Evolutionary conservation across 345 rosid genomes (phyloP).

Genomic region (Gossypium bickii): DNA sequence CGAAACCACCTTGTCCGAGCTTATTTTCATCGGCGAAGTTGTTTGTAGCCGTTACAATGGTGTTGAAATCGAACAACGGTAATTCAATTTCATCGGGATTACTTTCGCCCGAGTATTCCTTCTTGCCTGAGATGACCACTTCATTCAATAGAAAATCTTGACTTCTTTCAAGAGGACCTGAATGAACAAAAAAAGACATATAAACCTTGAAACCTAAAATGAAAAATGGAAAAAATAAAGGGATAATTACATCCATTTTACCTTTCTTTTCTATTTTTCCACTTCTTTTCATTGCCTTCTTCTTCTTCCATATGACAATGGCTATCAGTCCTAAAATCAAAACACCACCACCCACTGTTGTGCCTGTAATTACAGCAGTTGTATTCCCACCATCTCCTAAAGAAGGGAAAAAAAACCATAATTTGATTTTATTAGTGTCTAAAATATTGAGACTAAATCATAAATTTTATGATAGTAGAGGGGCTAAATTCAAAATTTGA

Average conservation of each 20-base stretch:
- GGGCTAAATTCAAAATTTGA: too few species aligned
- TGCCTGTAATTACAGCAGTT: slow-evolving; percentile 35
- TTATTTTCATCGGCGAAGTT: slow-evolving; percentile 45
- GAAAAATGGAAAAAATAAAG: background rate
- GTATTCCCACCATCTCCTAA: slow-evolving; percentile 38
- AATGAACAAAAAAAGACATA: background rate
- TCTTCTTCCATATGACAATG: slow-evolving; percentile 46
- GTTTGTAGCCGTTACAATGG: slow-evolving; percentile 40
- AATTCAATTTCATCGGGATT: slow-evolving; percentile 46
- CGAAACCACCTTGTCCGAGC: slow-evolving; percentile 76
- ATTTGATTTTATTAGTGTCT: too few species aligned
- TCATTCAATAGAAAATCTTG: slow-evolving; percentile 58
- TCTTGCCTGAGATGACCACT: slow-evolving; percentile 55
- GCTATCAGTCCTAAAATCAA: slow-evolving; percentile 35
- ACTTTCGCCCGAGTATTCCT: slow-evolving; percentile 39
- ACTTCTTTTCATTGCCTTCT: slow-evolving; percentile 29
- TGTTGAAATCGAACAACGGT: slow-evolving; percentile 46
- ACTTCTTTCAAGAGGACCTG: slow-evolving; percentile 55
- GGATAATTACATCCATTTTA: slow-evolving; percentile 15
- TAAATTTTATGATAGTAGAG: too few species aligned
- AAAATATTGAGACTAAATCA: too few species aligned
- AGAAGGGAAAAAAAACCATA: background rate
- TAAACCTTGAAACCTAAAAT: background rate
- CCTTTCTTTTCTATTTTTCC: slow-evolving; percentile 30
- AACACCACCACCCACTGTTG: slow-evolving; percentile 38